phyloP scores from a whole-genome alignment of 163 green algal species.

The Prototheca cutis region DNA sequence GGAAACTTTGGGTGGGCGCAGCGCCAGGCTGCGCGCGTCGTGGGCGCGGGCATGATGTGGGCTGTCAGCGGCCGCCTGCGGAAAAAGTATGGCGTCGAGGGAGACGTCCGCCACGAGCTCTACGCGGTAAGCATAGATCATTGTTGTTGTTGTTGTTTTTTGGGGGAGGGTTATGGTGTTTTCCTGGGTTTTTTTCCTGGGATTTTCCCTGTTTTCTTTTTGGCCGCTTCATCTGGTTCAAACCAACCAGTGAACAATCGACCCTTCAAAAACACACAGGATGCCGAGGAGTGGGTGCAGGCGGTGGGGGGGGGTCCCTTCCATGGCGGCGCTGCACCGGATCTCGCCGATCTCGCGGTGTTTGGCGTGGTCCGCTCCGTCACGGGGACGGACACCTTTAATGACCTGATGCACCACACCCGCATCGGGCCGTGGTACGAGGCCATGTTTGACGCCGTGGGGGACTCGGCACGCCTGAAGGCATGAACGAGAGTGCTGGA shows the following conservation, averaged over 20 bases:
- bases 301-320: constrained; percentile 37
- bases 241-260: too few relatives aligned
- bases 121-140: constrained; percentile 33
- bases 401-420: constrained; percentile 72
- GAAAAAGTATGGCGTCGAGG: constrained; percentile 86
- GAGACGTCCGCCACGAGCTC: constrained; percentile 56
- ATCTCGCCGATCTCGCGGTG: constrained; percentile 81
- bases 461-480: too few relatives aligned
- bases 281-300: constrained; percentile 63
- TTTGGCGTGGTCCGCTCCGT: constrained; percentile 90
- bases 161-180: too few relatives aligned
- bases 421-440: constrained; percentile 58
- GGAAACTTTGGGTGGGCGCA: constrained; percentile 33
- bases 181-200: not conserved
- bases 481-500: too few relatives aligned
- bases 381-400: constrained; percentile 66
- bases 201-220: too few relatives aligned
- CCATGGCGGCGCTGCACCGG: constrained; percentile 61
- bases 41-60: constrained; percentile 87
- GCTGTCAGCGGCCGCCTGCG: constrained; percentile 42
- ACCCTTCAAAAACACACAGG: too few relatives aligned
- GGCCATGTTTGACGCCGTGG: constrained; percentile 58
- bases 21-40: constrained; percentile 35
- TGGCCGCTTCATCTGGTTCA: too few relatives aligned
- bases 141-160: too few relatives aligned